These are phyloP conservation scores for Hypoxylon perforatum DNA, from an alignment of 495 filamentous ascomycete species.

Conservation along the genomic window DNA sequence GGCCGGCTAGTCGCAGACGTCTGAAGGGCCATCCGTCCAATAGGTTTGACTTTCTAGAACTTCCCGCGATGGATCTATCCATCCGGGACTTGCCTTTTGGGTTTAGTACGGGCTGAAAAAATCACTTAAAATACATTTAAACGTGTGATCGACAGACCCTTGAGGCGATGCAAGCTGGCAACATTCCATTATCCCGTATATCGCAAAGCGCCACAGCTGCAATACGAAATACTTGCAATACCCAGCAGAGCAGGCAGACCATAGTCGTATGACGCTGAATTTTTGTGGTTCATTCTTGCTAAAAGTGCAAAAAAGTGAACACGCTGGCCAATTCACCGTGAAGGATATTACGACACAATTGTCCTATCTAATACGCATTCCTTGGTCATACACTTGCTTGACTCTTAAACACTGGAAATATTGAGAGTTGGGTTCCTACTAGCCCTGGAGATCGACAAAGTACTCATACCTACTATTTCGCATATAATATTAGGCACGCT, in stretches of 20 bases:
- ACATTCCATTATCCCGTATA: slow-evolving; percentile 41
- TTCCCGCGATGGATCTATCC: not conserved
- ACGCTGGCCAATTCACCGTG: slow-evolving; percentile 27
- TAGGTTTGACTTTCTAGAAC: too few species aligned
- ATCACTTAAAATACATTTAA: not conserved
- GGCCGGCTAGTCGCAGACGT: not conserved
- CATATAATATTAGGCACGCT: not conserved
- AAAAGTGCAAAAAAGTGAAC: slow-evolving; percentile 24
- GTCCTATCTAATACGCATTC: slow-evolving; percentile 13
- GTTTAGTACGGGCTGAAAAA: slow-evolving; percentile 21
- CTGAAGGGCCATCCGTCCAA: slow-evolving; percentile 10
- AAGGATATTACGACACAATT: slow-evolving; percentile 5
- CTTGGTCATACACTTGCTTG: not conserved
- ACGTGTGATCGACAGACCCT: slow-evolving; percentile 25
- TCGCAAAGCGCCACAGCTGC: not conserved
- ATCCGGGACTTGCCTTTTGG: slow-evolving; percentile 30
- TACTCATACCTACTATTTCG: not conserved
- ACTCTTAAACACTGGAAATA: not conserved
- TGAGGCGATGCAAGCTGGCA: slow-evolving; percentile 38
- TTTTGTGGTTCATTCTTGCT: slow-evolving; percentile 14
- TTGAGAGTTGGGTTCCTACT: not conserved
- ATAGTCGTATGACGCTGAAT: slow-evolving; percentile 41
- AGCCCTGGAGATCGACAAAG: too few species aligned
- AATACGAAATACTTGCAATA: slow-evolving; percentile 4
- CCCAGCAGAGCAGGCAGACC: too few species aligned